Base-by-base conservation (phyloP, 768 basidiomycete genomes). In the Tephrocybe sp. region DNA sequence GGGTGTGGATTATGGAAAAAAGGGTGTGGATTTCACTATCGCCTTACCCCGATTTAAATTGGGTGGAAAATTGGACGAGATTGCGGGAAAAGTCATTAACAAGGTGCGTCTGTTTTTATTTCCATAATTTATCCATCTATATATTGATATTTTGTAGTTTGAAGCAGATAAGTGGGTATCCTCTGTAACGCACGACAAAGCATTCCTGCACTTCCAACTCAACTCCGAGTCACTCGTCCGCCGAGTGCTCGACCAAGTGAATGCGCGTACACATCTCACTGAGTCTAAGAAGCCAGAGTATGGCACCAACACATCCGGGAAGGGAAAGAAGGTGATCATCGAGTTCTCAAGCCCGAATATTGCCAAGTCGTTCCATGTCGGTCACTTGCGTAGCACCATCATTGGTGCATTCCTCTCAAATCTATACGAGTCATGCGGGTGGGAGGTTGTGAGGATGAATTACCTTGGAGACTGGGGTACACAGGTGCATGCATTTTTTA, bases 401-500 rank as follows among this genome's bases (percentile, higher is more conserved):
- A 96, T 98, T 63, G 96, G 96, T n/a, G 87, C 91, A 0, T 97
- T 97, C 74, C 69, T 98, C 51, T 75, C 82, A 9, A 98, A 98
- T 69, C 60, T 98, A 34, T 96, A 98, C 76, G 87, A 85, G 62
- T 80, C 91, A 6, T 92, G 87, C 60, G 95, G 96, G 13, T 98
- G 92, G 94, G 81, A 92, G 6, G 93, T 95, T n/a, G 68, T 81
- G 30, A 79, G 88, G 1, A 73, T 98, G 69, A 99, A 99, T 66
- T 99, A 99, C 65, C 80, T 98, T 13, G 96, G 96, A 2, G 96
- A 98, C 63, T 98, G 95, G 96, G 96, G 96, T 19, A 98, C 94
- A 34, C 96, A 98, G 79, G 94, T 92, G 31, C 64, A 76, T 54
- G 1, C 61, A n/a, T n/a, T n/a, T n/a, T n/a, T n/a, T n/a, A n/a